phyloP scores from a whole-genome alignment of 1,284 basidiomycete species.

The Rhodotorula sp. region DNA sequence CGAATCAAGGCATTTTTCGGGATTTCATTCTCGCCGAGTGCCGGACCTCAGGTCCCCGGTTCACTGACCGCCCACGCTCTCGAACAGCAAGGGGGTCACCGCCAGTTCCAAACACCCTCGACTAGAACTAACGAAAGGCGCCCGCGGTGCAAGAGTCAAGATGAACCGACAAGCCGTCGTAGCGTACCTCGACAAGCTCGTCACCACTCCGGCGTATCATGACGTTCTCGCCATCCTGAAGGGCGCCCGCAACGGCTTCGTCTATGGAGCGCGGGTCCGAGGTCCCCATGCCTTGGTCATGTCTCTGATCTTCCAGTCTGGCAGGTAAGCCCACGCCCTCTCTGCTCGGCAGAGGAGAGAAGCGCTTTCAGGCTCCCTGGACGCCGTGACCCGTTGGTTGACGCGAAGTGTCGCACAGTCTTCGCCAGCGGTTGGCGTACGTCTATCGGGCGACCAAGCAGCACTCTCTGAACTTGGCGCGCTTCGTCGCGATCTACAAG shows the following conservation, averaged over 20 bases:
- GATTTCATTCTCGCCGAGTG: too few species aligned
- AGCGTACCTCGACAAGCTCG: constrained; percentile 37
- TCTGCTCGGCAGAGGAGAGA: not conserved
- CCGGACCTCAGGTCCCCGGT: too few species aligned
- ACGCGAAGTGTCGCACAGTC: constrained; percentile 53
- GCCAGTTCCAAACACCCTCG: too few species aligned
- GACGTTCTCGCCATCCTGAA: constrained; percentile 89
- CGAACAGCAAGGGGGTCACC: too few species aligned
- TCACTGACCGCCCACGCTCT: too few species aligned
- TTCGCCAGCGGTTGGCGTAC: constrained; percentile 62
- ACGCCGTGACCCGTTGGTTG: not conserved
- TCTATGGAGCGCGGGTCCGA: constrained; percentile 68
- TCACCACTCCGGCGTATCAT: constrained; percentile 68
- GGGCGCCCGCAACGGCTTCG: constrained; percentile 90
- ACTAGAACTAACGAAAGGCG: not conserved
- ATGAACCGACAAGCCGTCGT: not conserved
- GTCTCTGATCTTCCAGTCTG: constrained; percentile 76
- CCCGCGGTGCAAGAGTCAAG: too few species aligned
- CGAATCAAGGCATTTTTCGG: too few species aligned
- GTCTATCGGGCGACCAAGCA: constrained; percentile 86
- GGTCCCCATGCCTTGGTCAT: constrained; percentile 99
- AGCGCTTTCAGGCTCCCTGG: too few species aligned
- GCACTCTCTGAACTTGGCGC: constrained; percentile 83
- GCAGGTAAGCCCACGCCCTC: constrained; percentile 18
- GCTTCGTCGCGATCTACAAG: constrained; percentile 95